A percentile compares a stretch with the other conserved stretches of the same genome.
These are phyloP conservation scores for Aspergillus ochraceus DNA, from an alignment of 2,329 filamentous ascomycete species.

Conservation along the genomic window DNA sequence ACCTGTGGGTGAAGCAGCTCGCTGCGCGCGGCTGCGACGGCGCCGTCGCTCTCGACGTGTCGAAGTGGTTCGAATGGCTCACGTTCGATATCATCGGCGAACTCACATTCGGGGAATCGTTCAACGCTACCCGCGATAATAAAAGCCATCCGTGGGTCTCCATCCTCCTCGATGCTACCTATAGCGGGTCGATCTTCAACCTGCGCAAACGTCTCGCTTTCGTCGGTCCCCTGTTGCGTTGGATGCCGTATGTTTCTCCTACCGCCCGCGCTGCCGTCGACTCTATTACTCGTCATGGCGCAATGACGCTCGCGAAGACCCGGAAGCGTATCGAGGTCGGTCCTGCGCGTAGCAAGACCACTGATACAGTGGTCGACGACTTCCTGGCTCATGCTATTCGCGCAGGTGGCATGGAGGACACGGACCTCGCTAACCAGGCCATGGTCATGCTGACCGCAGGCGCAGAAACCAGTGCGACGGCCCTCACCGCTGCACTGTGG, in stretches of 20 bases:
- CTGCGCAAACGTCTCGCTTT: background rate
- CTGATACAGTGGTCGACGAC: background rate
- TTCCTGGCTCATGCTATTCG: background rate
- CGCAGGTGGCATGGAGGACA: background rate
- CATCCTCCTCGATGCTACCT: background rate
- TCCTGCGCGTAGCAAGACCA: background rate
- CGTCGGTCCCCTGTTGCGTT: background rate
- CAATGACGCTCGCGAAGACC: background rate
- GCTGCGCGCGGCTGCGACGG: background rate
- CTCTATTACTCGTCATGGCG: background rate
- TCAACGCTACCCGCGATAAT: background rate
- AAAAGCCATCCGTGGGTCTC: background rate
- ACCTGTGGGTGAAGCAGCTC: background rate
- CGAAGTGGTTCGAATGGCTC: constrained; percentile 14
- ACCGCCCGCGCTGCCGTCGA: background rate
- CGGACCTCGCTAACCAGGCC: background rate
- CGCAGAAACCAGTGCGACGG: background rate
- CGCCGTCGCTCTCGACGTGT: background rate
- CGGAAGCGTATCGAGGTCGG: background rate
- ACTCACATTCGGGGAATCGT: constrained; percentile 4
- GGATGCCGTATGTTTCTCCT: background rate
- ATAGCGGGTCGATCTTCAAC: background rate
- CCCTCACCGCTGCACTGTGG: background rate
- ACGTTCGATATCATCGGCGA: constrained; percentile 10
- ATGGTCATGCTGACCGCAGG: background rate